phyloP scores from a whole-genome alignment of 371 early-diverging fungal species.

The Quaeritorhiza haematococci region DNA sequence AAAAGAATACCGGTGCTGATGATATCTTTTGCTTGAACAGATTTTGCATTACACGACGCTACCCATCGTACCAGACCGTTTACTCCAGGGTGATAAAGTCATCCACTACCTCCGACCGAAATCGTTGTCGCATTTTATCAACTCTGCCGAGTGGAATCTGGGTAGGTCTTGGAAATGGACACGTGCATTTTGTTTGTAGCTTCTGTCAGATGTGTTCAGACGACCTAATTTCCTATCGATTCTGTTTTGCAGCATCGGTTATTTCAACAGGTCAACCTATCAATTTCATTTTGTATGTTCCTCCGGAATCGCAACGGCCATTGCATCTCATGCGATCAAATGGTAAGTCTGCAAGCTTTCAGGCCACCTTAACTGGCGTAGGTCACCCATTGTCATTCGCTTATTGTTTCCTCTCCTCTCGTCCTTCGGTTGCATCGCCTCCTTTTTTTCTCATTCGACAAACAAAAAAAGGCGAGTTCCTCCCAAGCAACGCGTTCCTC shows the following conservation, averaged over 20 bases:
- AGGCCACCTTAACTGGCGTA: no score
- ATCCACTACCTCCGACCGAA: slow-evolving; percentile 51
- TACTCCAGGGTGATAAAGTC: slow-evolving; percentile 25
- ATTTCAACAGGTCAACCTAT: slow-evolving; percentile 75
- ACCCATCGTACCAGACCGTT: slow-evolving; percentile 52
- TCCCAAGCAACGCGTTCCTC: slow-evolving; percentile 69
- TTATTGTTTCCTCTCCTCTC: no score
- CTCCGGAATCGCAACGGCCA: slow-evolving; percentile 60
- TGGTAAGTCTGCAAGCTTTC: no score
- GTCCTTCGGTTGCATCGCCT: no score
- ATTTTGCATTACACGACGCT: slow-evolving; percentile 71
- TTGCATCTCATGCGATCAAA: slow-evolving; percentile 57
- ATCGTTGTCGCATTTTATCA: slow-evolving; percentile 72
- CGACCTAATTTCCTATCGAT: neutral
- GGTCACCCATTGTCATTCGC: no score
- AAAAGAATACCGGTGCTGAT: slow-evolving; percentile 5
- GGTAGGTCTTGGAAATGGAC: slow-evolving; percentile 35
- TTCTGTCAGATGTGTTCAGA: neutral
- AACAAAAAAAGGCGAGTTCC: slow-evolving; percentile 11
- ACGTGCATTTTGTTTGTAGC: neutral
- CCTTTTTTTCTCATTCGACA: neutral
- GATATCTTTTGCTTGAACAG: slow-evolving; percentile 15
- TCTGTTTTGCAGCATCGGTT: slow-evolving; percentile 59
- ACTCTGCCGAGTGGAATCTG: slow-evolving; percentile 87
- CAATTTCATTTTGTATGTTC: slow-evolving; percentile 83